Base-by-base conservation (phyloP, 768 basidiomycete genomes). In the Obba rivulosa region DNA sequence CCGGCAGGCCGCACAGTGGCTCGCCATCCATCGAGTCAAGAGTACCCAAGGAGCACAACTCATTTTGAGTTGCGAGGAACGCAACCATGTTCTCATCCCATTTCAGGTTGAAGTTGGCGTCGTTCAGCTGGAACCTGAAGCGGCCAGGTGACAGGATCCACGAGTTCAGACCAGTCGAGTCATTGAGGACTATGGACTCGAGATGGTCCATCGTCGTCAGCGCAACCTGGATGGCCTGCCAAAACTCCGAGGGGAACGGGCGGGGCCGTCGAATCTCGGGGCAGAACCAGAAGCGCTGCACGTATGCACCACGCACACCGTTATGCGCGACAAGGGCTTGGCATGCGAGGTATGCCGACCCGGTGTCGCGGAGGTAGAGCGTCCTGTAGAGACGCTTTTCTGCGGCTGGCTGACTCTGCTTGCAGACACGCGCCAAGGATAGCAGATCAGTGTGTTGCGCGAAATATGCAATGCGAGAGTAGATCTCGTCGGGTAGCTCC, bases 1-100 rank as follows among this genome's bases (percentile, higher is more conserved):
- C 46, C 16, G 52, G 38, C 8, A 61, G 41, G 10, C 53, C 37
- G 16, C 42, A 50, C 2, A 50, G 43, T 10, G 56, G 56, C 9
- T 43, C 47, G 21, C 46, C 52, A 4, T 53, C 58, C 10, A 45
- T 18, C 1, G 42, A 17, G 39, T 61, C 54, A 10, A 47, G n/a
- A 3, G 59, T 60, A 39, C 71, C 68, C 38, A 82, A 62, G 9
- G 48, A 53, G 43, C 59, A 67, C 34, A 83, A 65, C 24, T 69
- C 63, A 11, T 57, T 60, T 57, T 82, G 79, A 43, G 59, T 61
- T 46, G 73, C 64, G 23, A 83, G 64, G 61, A 83, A 84, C 14
- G 65, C 63, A 45, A 73, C 69, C 8, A 76, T 46, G 41, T 71
- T 58, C 0, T 50, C 38, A 54, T 79, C 77, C 78, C 80, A 83